Evolutionary conservation across 192 early-diverging fungal genomes (phyloP).

Genomic region (Coemansia interrupta): DNA sequence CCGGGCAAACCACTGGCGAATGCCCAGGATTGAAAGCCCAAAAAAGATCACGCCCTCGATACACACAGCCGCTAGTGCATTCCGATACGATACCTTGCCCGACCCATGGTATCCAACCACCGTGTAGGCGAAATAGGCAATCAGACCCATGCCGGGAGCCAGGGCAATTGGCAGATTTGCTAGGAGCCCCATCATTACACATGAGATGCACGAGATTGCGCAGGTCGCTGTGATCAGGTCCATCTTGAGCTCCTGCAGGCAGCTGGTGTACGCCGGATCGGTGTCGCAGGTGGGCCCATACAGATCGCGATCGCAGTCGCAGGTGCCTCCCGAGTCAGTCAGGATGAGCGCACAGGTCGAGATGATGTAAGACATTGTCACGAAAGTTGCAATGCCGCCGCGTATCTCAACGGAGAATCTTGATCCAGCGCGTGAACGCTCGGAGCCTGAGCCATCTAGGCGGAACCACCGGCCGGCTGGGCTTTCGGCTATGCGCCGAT

Average conservation of each 20-base stretch:
- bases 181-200: conserved; percentile 63
- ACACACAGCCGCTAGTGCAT: conserved; percentile 71
- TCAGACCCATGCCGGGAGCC: conserved; percentile 81
- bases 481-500: conserved; percentile 63
- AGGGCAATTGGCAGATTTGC: conserved; percentile 77
- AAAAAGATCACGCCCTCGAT: conserved; percentile 81
- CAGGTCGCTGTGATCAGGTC: conserved; percentile 74
- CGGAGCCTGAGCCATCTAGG: conserved; percentile 60
- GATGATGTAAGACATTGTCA: conserved; percentile 75
- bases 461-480: conserved; percentile 60
- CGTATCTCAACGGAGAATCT: conserved; percentile 65
- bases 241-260: conserved; percentile 61
- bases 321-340: conserved; percentile 74
- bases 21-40: conserved; percentile 67
- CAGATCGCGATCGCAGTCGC: conserved; percentile 59
- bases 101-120: conserved; percentile 78
- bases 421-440: conserved; percentile 58
- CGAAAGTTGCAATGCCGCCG: conserved; percentile 65
- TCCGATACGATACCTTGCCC: conserved; percentile 68
- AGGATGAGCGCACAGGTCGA: conserved; percentile 73
- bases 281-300: conserved; percentile 57
- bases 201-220: conserved; percentile 62
- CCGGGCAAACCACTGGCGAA: conserved; percentile 77
- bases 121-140: conserved; percentile 80
- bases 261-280: conserved; percentile 60